Evolutionary conservation across 2,329 filamentous ascomycete genomes (phyloP), one percentile per base, ranked within the genome.

Genomic region (Neospermospora avenae): DNA sequence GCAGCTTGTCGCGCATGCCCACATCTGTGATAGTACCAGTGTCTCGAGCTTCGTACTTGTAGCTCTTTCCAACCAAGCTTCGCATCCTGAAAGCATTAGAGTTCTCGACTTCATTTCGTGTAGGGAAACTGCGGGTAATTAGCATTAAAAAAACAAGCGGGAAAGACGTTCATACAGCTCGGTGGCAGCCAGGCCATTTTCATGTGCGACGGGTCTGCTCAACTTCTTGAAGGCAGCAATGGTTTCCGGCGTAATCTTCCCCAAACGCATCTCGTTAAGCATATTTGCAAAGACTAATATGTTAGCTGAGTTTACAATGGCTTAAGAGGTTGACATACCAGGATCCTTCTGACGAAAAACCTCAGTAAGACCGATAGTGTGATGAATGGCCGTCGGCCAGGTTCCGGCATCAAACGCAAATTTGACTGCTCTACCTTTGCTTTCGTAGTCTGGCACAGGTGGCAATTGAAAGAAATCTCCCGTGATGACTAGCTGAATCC

Each of bases 381-480:
- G 93, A 70, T 96, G 88, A 63, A 99, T 96, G 1, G 89, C 90
- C 0, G 92, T 96, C 59, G 82, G 87, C 95, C 96, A 99, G 0
- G 93, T 96, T 2, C 84, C 84, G 7, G 93, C 93, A 69, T 96
- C 91, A 72, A 99, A 99, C 0, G 93, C 89, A 74, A 99, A 99
- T 71, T 92, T 96, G 49, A 88, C 85, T 25, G 87, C 81, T 49
- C 80, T 77, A 61, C 77, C 77, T 55, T 86, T 84, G 48, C 66
- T 69, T n/a, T 71, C 70, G 42, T 79, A 79, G 37, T 97, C 93
- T 1, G 93, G 93, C 1, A 99, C 95, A 0, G 95, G 95, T 0
- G 95, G 95, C 3, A 99, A 77, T 73, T 99, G 95, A 75, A 99
- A 99, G 76, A 99, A 99, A 71, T 99, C 95, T 3, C 95, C 95